Base-by-base conservation (phyloP, 2,329 filamentous ascomycete species). In the Alternaria atra region DNA sequence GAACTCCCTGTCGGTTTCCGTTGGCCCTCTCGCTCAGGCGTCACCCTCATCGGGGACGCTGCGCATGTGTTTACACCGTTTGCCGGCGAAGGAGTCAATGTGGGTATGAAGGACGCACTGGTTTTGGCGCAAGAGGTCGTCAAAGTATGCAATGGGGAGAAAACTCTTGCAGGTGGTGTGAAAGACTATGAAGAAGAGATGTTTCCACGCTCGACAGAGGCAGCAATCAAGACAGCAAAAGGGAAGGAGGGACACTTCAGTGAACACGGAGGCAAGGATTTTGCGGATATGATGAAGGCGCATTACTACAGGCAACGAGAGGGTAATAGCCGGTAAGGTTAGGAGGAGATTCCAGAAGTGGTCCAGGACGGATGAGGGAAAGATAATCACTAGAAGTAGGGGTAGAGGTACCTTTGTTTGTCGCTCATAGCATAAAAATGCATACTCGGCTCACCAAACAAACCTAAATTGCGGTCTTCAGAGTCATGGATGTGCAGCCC, bases 11-110 rank as follows among this genome's bases (percentile, higher is more conserved):
- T 84, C 1, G 86, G 65, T 2, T 80, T 84, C 4, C 75, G 80
- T 2, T 89, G 86, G 85, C 60, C 79, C 40, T 79, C 83, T 48
- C 77, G 75, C 17, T 70, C 76, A 6, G 85, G 86, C 0, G 69
- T 85, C 5, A 88, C 87, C 0, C 69, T 88, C 13, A 79, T 89
- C 27, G 87, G 87, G 5, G 86, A 89, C 65, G 84, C 87, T 1
- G 87, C 87, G 7, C 86, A 89, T 72, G 68, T 88, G 23, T 87
- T 87, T 85, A 82, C 83, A 1, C 84, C 85, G 0, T 86, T 84
- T 63, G 84, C 84, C 1, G 87, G 87, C 5, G 86, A 87, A 58
- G 87, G 87, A 2, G 86, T 88, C 27, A 89, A 89, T 67, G 77
- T 83, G 20, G 86, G 81, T 1, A 81, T 90, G 71, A 79, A 82